Evolutionary conservation across 805 yeast species (phyloP), one percentile per base, ranked within the genome.

Genomic region (Ogataea pini): DNA sequence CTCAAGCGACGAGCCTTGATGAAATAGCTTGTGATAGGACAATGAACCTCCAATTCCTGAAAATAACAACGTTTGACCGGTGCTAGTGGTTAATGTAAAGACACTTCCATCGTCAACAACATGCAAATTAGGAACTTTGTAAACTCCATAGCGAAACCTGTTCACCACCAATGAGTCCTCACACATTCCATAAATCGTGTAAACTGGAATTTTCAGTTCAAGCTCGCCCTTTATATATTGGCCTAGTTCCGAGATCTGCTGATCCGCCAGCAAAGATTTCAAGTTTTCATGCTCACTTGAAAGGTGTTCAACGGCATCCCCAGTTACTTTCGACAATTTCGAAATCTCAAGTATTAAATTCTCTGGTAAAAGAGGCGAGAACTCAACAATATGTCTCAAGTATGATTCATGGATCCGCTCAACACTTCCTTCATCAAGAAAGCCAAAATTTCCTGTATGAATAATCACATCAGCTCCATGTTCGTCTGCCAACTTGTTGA

Each of bases 391-490:
- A 57, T 82, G 86, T 52, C 86, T 76, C 38, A 80, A 65, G 57
- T 79, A 83, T 43, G 75, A 79, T 58, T 76, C 83, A 61, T 77
- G 77, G 48, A 80, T 82, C 58, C 71, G 68, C 18, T 64, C 69
- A 6, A 85, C 72, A 36, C 86, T 78, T 14, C 75, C 77, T 29
- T 67, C 67, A 57, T 85, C 86, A 67, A 86, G 80, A 61, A 86
- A 85, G 10, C 95, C 95, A 69, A 85, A 86, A 51, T 82, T 83
- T n/a, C 92, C 91, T 3, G 89, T 82, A 59, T 85, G 90, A 12
- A 85, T 71, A 22, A 85, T 75, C 18, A 77, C 56, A 34, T 75
- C 73, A 3, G 86, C 86, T 1, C 65, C 49, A 52, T 76, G 71
- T 40, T 66, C 60, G 6, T 49, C 51, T 0, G 83, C 86, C 27